Base-by-base conservation (phyloP, 257 asterid species). In the Lavandula angustifolia region DNA sequence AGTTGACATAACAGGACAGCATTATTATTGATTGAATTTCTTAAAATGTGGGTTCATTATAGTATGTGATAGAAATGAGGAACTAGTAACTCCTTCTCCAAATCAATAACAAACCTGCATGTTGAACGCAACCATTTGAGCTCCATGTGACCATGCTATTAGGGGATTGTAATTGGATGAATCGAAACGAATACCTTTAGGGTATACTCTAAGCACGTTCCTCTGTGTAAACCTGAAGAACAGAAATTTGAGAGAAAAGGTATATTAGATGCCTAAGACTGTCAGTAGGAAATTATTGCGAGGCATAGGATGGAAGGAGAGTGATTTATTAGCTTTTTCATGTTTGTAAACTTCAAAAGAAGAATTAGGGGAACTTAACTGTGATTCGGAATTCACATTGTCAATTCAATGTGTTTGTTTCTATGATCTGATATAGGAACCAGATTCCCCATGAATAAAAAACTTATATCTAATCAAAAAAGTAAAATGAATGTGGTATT, bases 121-220 rank as follows among this genome's bases (percentile, higher is more conserved):
- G 70, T 91, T 91, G 81, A 88, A 85, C 67, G 98, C 96, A 60
- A 91, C 94, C 98, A 91, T 86, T 74, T 91, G 98, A 59, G 98
- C 96, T 79, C 98, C 98, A 69, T 88, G 96, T 64, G 77, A 69
- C 98, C 98, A 91, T 46, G 87, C 98, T 64, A 88, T 76, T 16
- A 91, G 81, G 49, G 98, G 98, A 74, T 91, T 89, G 76, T 91
- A 91, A 75, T 91, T 91, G 77, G 98, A 91, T n/a, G 98, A 88
- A 80, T 84, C 82, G 33, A 91, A 49, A 51, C 98, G 94, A 67
- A 73, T 86, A 60, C 96, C 98, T 75, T 88, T 88, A 42, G 98
- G 96, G 79, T 86, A 88, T 69, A 91, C 62, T 68, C 98, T 84
- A 77, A 91, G 80, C 64, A 91, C 27, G 77, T 91, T 91, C 73